phyloP scores from a whole-genome alignment of 108 stramenopile genomes.

The Cyclotella cryptica region DNA sequence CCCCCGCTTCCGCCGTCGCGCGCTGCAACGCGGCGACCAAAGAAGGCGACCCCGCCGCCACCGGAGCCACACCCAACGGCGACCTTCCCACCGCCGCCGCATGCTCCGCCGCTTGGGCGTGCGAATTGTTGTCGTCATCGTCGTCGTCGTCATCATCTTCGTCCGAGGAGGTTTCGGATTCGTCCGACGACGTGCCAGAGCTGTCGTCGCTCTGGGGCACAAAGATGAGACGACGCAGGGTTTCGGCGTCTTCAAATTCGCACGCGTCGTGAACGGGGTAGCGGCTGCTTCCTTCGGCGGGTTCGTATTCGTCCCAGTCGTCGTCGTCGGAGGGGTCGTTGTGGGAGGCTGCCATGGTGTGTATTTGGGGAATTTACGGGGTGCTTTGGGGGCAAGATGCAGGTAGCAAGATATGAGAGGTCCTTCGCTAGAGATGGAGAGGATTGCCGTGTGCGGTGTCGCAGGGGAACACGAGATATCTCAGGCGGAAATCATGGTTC shows the following conservation, averaged over 20 bases:
- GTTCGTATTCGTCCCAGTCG: conserved; percentile 65
- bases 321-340: conserved; percentile 64
- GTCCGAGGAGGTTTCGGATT: conserved; percentile 16
- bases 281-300: conserved; percentile 52
- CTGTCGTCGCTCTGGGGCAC: conserved; percentile 54
- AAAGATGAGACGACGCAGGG: conserved; percentile 57
- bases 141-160: conserved; percentile 28
- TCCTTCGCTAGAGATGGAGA: background rate
- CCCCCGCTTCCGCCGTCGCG: no score
- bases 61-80: conserved; percentile 30
- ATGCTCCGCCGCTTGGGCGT: conserved; percentile 15
- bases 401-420: background rate
- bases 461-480: background rate
- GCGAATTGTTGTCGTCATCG: conserved; percentile 25
- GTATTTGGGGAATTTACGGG: background rate
- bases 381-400: background rate
- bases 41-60: background rate
- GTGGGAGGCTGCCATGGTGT: background rate
- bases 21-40: no score
- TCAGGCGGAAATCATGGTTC: conserved; percentile 19
- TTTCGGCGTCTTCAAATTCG: conserved; percentile 81
- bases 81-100: conserved; percentile 82
- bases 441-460: background rate
- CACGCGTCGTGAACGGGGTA: conserved; percentile 90
- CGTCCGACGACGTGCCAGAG: background rate